Percentiles rank a stretch among this genome's conserved stretches.
Conservation (phyloP, 148 eudicot species). For the Dysphania ambrosioides region DNA sequence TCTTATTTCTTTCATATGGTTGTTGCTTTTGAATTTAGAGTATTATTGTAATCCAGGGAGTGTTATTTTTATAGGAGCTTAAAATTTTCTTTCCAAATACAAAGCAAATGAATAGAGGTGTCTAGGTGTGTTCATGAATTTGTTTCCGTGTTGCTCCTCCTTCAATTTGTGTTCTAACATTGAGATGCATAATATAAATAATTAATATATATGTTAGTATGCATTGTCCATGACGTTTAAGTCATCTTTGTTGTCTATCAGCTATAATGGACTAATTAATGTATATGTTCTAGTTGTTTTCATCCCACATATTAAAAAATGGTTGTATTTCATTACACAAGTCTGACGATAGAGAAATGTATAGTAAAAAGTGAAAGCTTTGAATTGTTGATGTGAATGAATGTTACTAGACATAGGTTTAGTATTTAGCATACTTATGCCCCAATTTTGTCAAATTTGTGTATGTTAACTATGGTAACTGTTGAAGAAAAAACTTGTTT, state of each 20-base stretch:
- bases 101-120: constrained; percentile 86
- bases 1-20: background rate
- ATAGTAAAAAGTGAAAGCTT: background rate
- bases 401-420: background rate
- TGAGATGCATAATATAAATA: background rate
- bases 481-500: background rate
- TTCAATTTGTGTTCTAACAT: background rate
- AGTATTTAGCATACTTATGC: background rate
- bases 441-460: background rate
- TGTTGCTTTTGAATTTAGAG: background rate
- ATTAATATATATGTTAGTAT: background rate
- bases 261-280: too few species aligned
- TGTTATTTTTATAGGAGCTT: constrained; percentile 55
- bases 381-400: background rate
- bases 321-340: background rate
- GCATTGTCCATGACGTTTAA: background rate
- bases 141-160: background rate
- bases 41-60: background rate
- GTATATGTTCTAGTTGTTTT: background rate
- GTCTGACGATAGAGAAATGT: background rate
- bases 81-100: constrained; percentile 92
- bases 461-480: background rate
- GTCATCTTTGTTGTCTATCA: background rate
- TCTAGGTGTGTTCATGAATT: constrained; percentile 57
- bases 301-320: background rate